Conservation (phyloP, 306 rosid species). For the Canavalia gladiata region DNA sequence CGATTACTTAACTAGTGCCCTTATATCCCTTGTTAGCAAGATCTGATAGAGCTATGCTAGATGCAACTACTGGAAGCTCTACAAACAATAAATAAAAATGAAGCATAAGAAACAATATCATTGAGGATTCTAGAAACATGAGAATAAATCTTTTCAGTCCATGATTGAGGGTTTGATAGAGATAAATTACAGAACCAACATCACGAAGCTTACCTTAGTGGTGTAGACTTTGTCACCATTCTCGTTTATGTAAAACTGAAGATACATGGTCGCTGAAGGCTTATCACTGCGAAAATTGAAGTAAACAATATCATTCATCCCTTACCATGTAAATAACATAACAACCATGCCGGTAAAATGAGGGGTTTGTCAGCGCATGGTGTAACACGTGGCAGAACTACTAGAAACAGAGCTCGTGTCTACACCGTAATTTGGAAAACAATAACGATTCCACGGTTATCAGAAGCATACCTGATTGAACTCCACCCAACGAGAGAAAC, state of each 20-base stretch:
- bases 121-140: not conserved
- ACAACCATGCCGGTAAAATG: no score
- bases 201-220: conserved; percentile 60
- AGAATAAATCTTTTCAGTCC: not conserved
- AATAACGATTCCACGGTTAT: not conserved
- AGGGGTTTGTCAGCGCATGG: no score
- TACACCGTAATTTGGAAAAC: not conserved
- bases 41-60: not conserved
- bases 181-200: not conserved
- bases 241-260: conserved; percentile 82
- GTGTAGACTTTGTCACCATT: conserved; percentile 90
- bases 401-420: not conserved
- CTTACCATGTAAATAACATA: no score
- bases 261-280: conserved; percentile 67
- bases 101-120: not conserved
- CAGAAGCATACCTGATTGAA: not conserved
- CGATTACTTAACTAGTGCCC: no score
- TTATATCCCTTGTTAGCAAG: not conserved
- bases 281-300: conserved; percentile 39
- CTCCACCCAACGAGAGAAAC: not conserved
- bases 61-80: not conserved
- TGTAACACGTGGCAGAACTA: no score
- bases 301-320: no score
- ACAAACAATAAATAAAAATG: not conserved
- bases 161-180: not conserved